Evolutionary conservation across 1,284 basidiomycete genomes (phyloP).

Genomic region (Anthracocystis panici-leucophaei): DNA sequence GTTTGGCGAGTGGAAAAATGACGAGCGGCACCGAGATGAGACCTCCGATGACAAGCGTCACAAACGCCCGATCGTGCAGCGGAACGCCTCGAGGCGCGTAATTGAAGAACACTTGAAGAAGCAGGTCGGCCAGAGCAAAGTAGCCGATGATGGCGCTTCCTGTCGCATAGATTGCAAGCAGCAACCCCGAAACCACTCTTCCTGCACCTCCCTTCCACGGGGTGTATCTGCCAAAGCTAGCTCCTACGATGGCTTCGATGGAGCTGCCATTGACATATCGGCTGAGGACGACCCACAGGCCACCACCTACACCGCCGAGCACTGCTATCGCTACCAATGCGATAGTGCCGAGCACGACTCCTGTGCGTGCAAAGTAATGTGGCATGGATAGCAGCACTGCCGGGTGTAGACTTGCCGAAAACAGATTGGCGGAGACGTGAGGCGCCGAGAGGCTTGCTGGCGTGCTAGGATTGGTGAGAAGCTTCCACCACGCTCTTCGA

Average conservation of each 20-base stretch:
- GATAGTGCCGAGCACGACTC: constrained; percentile 47
- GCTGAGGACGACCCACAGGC: constrained; percentile 65
- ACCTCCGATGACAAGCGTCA: constrained; percentile 63
- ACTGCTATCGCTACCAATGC: constrained; percentile 52
- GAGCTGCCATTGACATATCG: constrained; percentile 65
- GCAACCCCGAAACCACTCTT: constrained; percentile 45
- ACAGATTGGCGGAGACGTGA: constrained; percentile 65
- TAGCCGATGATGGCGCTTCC: constrained; percentile 66
- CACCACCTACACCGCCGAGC: constrained; percentile 66
- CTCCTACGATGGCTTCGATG: constrained; percentile 63
- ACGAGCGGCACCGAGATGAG: constrained; percentile 61
- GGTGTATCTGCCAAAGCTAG: constrained; percentile 63
- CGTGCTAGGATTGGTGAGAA: constrained; percentile 53
- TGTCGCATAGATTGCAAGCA: constrained; percentile 63
- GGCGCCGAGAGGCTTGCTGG: constrained; percentile 62
- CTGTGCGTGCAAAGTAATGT: constrained; percentile 63
- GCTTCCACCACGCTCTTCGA: constrained; percentile 47
- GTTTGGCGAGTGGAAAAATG: constrained; percentile 65
- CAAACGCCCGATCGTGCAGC: constrained; percentile 64
- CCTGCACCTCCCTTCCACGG: constrained; percentile 64
- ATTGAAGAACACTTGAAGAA: constrained; percentile 66
- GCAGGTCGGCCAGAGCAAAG: constrained; percentile 64
- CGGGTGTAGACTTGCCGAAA: constrained; percentile 63
- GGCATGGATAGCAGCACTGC: constrained; percentile 67
- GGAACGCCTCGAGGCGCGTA: constrained; percentile 57